A percentile compares a stretch with the other conserved stretches of the same genome.
Evolutionary conservation across 805 yeast genomes (phyloP).

Genomic region (Saccharomyces kudriavzevii): DNA sequence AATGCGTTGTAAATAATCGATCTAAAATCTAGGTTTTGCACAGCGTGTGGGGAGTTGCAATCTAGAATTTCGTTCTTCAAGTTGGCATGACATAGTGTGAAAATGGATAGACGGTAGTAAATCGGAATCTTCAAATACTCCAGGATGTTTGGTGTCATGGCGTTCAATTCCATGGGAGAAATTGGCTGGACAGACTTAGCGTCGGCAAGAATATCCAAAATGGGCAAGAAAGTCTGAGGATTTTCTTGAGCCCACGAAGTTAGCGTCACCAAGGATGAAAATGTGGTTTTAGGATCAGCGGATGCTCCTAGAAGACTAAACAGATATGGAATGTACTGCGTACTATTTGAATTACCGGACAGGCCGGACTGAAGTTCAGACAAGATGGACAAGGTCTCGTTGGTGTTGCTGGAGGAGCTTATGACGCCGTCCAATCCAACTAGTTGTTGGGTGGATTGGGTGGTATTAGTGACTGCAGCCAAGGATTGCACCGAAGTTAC

Average conservation of each 20-base stretch:
- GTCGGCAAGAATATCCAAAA: conserved; percentile 14
- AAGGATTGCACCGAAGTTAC: conserved; percentile 15
- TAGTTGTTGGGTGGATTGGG: conserved; percentile 21
- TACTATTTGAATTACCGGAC: conserved; percentile 8
- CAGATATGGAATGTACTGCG: conserved; percentile 16
- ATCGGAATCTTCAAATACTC: conserved; percentile 22
- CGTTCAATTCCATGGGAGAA: conserved; percentile 15
- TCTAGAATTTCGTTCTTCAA: conserved; percentile 13
- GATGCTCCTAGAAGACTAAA: conserved; percentile 18
- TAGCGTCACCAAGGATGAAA: conserved; percentile 19
- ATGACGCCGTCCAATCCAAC: conserved; percentile 17
- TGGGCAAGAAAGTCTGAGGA: conserved; percentile 13
- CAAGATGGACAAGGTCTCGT: conserved; percentile 17
- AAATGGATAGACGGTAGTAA: conserved; percentile 25
- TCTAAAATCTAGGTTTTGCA: conserved; percentile 29
- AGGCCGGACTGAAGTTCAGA: conserved; percentile 12
- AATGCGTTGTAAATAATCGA: conserved; percentile 24
- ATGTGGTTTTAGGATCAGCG: conserved; percentile 17
- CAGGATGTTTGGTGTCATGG: conserved; percentile 20
- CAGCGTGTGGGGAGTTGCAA: conserved; percentile 26
- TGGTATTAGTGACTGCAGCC: conserved; percentile 12
- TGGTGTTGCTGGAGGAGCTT: conserved; percentile 15
- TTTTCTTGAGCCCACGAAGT: conserved; percentile 19
- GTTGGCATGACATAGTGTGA: conserved; percentile 25
- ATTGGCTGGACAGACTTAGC: conserved; percentile 11